These are phyloP conservation scores for Camellia japonica DNA, from an alignment of 148 eudicot species.

Conservation along the genomic window DNA sequence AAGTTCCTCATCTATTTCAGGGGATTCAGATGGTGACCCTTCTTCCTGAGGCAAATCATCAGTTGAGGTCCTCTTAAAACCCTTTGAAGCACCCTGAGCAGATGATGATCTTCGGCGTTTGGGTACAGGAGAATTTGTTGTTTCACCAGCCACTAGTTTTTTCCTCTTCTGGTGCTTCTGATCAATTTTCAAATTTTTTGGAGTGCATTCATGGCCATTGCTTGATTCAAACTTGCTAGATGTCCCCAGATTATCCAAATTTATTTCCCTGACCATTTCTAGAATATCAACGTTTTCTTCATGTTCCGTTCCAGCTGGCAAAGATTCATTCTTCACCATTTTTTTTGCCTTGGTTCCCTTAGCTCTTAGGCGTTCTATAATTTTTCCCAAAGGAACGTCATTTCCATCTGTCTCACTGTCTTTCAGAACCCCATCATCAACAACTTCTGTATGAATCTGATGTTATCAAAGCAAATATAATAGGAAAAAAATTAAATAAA, in stretches of 20 bases:
- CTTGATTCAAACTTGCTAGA: slow-evolving; percentile 55
- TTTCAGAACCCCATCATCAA: slow-evolving; percentile 61
- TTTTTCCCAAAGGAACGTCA: slow-evolving; percentile 83
- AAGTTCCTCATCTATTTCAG: slow-evolving; percentile 32
- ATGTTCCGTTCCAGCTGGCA: slow-evolving; percentile 37
- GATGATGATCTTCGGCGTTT: slow-evolving; percentile 67
- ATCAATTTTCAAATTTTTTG: slow-evolving; percentile 26
- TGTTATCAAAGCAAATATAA: slow-evolving; percentile 11
- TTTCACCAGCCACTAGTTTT: slow-evolving; percentile 37
- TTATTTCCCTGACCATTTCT: slow-evolving; percentile 76
- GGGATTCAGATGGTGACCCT: slow-evolving; percentile 21
- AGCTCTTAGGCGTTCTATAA: slow-evolving; percentile 78
- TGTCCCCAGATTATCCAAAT: slow-evolving; percentile 50
- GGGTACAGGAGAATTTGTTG: slow-evolving; percentile 48
- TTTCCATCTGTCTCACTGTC: slow-evolving; percentile 76
- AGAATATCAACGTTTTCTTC: slow-evolving; percentile 62
- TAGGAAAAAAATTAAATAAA: too few relatives aligned
- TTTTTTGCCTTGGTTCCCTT: slow-evolving; percentile 68
- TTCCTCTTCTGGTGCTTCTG: slow-evolving; percentile 47
- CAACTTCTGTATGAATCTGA: slow-evolving; percentile 57
- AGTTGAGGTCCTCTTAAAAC: slow-evolving; percentile 6
- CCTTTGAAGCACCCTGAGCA: slow-evolving; percentile 32
- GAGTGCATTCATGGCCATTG: slow-evolving; percentile 54
- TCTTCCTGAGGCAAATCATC: slow-evolving; percentile 6
- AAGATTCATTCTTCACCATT: slow-evolving; percentile 39